Conservation (phyloP, 73 alveolate species). For the Blepharisma stoltei region DNA sequence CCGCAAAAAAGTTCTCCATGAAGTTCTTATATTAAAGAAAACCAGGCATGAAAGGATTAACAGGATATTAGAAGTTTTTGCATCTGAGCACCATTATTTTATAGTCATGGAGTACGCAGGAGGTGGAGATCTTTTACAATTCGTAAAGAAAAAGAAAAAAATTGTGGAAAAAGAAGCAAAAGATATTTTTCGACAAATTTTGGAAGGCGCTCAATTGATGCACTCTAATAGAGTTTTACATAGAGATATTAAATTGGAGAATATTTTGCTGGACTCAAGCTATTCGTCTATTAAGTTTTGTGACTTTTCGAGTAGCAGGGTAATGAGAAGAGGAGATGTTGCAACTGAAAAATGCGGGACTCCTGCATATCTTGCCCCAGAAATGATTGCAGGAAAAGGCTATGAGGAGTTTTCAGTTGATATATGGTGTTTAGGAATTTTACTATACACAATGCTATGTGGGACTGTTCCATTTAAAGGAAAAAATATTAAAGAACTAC, state of each 20-base stretch:
- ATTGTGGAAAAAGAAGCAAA: conserved; percentile 82
- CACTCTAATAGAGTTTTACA: conserved; percentile 85
- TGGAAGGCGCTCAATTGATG: conserved; percentile 76
- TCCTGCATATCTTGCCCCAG: conserved; percentile 99
- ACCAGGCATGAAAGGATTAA: conserved; percentile 57
- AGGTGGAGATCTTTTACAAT: conserved; percentile 91
- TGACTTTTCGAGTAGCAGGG: conserved; percentile 93
- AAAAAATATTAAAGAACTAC: conserved; percentile 83
- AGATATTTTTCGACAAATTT: conserved; percentile 76
- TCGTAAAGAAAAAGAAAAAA: conserved; percentile 80
- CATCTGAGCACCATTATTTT: conserved; percentile 82
- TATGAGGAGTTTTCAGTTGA: conserved; percentile 94
- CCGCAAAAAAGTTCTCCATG: conserved; percentile 84
- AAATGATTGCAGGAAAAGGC: conserved; percentile 92
- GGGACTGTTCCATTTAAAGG: conserved; percentile 98
- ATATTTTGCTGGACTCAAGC: conserved; percentile 86
- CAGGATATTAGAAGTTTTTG: conserved; percentile 85
- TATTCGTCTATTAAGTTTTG: conserved; percentile 79
- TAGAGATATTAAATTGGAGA: conserved; percentile 95
- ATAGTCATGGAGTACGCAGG: conserved; percentile 89
- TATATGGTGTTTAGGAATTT: conserved; percentile 95
- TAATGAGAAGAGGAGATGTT: conserved; percentile 68
- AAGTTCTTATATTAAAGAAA: conserved; percentile 70
- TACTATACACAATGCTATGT: conserved; percentile 80
- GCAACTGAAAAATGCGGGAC: conserved; percentile 97